phyloP scores from a whole-genome alignment of 164 flowering plant species.

The Stephania japonica region DNA sequence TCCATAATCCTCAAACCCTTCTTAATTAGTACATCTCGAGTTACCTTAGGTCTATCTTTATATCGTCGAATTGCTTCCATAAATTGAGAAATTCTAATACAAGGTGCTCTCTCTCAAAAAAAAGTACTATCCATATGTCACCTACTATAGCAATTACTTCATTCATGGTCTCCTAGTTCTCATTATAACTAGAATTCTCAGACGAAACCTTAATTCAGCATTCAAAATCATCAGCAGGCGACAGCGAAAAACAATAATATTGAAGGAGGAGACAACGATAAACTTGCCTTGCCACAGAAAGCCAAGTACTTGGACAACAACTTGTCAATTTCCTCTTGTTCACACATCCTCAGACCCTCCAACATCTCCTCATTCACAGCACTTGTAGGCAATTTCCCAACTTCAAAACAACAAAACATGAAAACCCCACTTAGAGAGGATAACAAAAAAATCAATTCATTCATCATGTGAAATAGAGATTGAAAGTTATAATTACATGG shows the following conservation, averaged over 20 bases:
- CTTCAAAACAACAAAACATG: slow-evolving; percentile 20
- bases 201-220: not conserved
- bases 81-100: not conserved
- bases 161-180: not conserved
- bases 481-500: slow-evolving; percentile 35
- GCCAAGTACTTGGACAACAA: slow-evolving; percentile 35
- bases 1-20: no score
- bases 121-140: not conserved
- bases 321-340: slow-evolving; percentile 42
- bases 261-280: not conserved
- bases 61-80: no score
- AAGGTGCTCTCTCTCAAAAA: not conserved
- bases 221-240: no score
- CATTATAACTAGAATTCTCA: not conserved
- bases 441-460: not conserved
- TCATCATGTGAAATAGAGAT: not conserved
- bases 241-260: not conserved
- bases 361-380: slow-evolving; percentile 50
- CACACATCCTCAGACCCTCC: slow-evolving; percentile 30
- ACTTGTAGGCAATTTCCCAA: slow-evolving; percentile 65
- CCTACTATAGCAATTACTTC: not conserved
- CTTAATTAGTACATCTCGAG: no score
- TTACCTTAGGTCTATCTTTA: no score
- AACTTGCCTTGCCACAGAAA: slow-evolving; percentile 55
- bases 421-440: not conserved